These are phyloP conservation scores for Neofusicoccum cordaticola DNA, from an alignment of 2,329 filamentous ascomycete species.

Conservation along the genomic window DNA sequence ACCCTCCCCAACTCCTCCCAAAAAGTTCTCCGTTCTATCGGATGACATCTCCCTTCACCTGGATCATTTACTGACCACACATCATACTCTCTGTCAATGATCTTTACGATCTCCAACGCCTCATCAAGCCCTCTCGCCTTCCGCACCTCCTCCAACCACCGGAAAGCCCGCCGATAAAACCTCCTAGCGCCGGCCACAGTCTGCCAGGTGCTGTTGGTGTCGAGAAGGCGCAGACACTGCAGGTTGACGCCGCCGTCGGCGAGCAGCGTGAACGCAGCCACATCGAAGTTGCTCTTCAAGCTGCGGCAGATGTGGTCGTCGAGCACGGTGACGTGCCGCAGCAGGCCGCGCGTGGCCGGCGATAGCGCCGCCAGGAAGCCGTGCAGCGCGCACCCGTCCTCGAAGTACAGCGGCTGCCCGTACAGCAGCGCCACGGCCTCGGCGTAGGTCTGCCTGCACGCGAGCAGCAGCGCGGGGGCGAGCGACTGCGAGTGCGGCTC, in stretches of 20 bases:
- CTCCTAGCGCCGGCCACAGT: constrained; percentile 21
- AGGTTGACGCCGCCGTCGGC: constrained; percentile 28
- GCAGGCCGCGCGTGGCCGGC: constrained; percentile 23
- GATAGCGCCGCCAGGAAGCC: constrained; percentile 32
- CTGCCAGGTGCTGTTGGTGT: neutral
- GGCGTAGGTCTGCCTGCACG: constrained; percentile 29
- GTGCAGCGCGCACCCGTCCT: constrained; percentile 29
- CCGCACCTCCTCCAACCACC: constrained; percentile 36
- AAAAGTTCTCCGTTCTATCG: constrained; percentile 18
- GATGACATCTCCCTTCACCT: neutral
- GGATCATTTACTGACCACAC: neutral
- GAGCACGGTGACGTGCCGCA: constrained; percentile 28
- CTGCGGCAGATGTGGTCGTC: constrained; percentile 24
- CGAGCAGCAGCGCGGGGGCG: constrained; percentile 28
- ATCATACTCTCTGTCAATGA: neutral
- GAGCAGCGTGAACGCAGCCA: constrained; percentile 32
- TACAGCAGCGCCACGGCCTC: constrained; percentile 31
- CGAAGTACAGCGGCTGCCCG: constrained; percentile 28
- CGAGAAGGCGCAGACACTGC: constrained; percentile 21
- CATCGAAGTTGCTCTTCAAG: constrained; percentile 31
- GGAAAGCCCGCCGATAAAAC: constrained; percentile 36
- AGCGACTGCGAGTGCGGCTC: constrained; percentile 17
- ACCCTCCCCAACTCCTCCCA: constrained; percentile 22
- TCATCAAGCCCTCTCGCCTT: constrained; percentile 22
- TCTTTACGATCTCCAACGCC: neutral